Conservation (phyloP, 2,329 filamentous ascomycete species). For the Xylariaceae sp. region DNA sequence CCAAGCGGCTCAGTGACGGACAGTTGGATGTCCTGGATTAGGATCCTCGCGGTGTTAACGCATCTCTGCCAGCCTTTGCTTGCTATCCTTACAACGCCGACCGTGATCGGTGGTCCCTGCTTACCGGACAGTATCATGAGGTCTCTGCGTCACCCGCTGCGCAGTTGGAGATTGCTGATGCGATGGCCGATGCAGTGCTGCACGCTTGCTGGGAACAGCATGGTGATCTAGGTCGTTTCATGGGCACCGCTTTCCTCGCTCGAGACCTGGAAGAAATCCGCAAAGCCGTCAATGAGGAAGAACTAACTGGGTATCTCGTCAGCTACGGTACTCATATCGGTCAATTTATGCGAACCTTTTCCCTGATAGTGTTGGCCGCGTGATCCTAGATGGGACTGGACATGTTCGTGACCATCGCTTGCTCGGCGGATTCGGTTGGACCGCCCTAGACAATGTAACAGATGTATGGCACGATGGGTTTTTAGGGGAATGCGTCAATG, state of each 20-base stretch:
- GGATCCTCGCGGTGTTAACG: slow-evolving; percentile 52
- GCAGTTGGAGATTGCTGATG: slow-evolving; percentile 42
- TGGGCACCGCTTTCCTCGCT: slow-evolving; percentile 44
- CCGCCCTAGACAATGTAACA: slow-evolving; percentile 46
- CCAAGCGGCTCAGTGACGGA: slow-evolving; percentile 39
- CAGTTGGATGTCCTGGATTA: slow-evolving; percentile 48
- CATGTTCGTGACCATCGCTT: slow-evolving; percentile 43
- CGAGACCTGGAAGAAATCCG: slow-evolving; percentile 48
- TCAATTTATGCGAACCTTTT: slow-evolving; percentile 51
- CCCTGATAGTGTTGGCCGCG: slow-evolving; percentile 42
- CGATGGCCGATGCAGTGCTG: slow-evolving; percentile 43
- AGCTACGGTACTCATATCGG: slow-evolving; percentile 52
- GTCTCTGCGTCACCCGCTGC: slow-evolving; percentile 30
- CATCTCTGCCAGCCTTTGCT: slow-evolving; percentile 40
- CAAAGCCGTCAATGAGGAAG: slow-evolving; percentile 41
- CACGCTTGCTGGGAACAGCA: slow-evolving; percentile 39
- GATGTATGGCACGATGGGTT: slow-evolving; percentile 49
- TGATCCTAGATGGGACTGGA: slow-evolving; percentile 48
- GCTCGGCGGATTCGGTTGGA: slow-evolving; percentile 44
- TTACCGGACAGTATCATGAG: slow-evolving; percentile 37
- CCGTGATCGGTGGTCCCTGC: slow-evolving; percentile 43
- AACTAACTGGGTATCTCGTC: slow-evolving; percentile 46
- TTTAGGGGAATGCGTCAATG: slow-evolving; percentile 46
- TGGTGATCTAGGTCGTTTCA: slow-evolving; percentile 44
- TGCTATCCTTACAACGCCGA: slow-evolving; percentile 45